phyloP scores from a whole-genome alignment of 257 asterid species.

The Marsdenia floribunda region DNA sequence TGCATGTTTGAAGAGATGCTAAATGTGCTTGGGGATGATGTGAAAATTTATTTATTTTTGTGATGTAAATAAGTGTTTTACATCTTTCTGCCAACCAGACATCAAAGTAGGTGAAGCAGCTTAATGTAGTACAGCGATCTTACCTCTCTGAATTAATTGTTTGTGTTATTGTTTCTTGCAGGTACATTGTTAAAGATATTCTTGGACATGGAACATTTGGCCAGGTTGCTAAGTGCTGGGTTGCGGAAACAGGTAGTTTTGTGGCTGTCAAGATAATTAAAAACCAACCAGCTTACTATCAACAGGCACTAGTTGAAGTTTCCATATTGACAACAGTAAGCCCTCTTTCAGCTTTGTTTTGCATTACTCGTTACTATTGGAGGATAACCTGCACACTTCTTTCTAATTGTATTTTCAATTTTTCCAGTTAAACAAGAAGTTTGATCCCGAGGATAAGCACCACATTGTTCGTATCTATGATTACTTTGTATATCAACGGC shows the following conservation, averaged over 20 bases:
- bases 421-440: conserved; percentile 79
- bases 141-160: background rate
- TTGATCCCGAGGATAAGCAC: conserved; percentile 99
- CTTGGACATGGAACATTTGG: conserved; percentile 99
- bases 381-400: conserved; percentile 20
- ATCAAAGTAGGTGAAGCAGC: background rate
- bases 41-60: background rate
- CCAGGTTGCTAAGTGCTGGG: conserved; percentile 99
- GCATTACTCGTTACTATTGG: conserved; percentile 16
- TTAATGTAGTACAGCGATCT: background rate
- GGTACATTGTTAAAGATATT: conserved; percentile 87
- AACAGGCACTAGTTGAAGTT: conserved; percentile 98
- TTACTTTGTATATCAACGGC: conserved; percentile 78
- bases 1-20: background rate
- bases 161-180: conserved; percentile 24
- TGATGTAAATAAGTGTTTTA: background rate
- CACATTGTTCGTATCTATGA: conserved; percentile 96
- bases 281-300: conserved; percentile 96
- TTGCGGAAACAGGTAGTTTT: conserved; percentile 63
- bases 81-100: background rate
- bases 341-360: conserved; percentile 11
- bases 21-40: background rate
- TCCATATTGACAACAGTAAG: conserved; percentile 77
- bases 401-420: conserved; percentile 16
- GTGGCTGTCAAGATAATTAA: conserved; percentile 95